Base-by-base conservation (phyloP, 23 red algal species). In the Gracilaria domingensis region DNA sequence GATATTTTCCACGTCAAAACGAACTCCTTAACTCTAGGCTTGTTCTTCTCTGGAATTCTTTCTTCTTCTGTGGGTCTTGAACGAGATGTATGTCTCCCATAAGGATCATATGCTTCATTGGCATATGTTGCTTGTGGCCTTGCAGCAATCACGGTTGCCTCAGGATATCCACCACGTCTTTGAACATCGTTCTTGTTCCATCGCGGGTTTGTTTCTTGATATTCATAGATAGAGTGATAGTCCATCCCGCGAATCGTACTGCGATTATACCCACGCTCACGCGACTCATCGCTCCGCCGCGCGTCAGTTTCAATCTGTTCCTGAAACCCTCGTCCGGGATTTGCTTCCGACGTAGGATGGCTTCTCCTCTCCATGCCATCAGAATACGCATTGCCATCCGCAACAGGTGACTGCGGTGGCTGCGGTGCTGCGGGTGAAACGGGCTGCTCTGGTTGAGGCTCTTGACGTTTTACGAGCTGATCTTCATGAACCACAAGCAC, bases 401-500 rank as follows among this genome's bases (percentile, higher is more conserved):
- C 17, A 29, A 0, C 72, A 26, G 39, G 21, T 13, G 72, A 42
- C 28, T 77, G 8, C 7, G 39, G 21, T 13, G 72, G 72, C 28
- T 77, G 8, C 38, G 1, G 3, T 28, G 72, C 6, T 77, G 38
- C 40, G 30, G 72, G 8, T 34, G 38, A 16, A 49, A 18, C 21
- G 9, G 5, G 39, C 39, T 12, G 13, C 17, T 25, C 20, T n/a
- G 49, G 3, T 50, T 48, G 11, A 77, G 34, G 20, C 18, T 13
- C 40, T 8, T 34, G 72, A 2, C 33, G 30, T 77, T 77, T 77
- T 40, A 77, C 72, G 39, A 77, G 72, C 16, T 77, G 72, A 20
- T 77, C 72, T 50, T 77, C 72, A 50, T 77, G 72, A 51, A 77
- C 42, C 9, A 77, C n/a, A 8, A 77, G 72, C 38, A 77, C 72